These are phyloP conservation scores for Aureobasidium uvarum DNA, from an alignment of 2,329 filamentous ascomycete species.

Conservation along the genomic window DNA sequence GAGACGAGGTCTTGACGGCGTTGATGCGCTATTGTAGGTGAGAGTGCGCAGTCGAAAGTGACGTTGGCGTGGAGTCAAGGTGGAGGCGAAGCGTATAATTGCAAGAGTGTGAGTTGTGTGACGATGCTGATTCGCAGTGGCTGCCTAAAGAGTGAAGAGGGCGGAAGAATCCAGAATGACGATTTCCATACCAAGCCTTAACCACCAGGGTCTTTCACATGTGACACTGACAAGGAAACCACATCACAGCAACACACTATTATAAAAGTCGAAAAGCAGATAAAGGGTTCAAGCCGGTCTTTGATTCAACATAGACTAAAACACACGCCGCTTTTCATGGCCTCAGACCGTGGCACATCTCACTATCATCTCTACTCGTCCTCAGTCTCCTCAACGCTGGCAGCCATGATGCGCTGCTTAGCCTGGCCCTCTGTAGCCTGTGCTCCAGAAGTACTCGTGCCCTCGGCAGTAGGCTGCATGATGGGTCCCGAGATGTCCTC, in stretches of 20 bases:
- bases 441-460: not conserved
- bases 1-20: not conserved
- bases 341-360: not conserved
- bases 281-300: not conserved
- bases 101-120: too few species aligned
- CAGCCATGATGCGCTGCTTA: constrained; percentile 17
- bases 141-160: not conserved
- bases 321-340: not conserved
- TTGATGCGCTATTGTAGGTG: not conserved
- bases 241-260: not conserved
- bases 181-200: constrained; percentile 10
- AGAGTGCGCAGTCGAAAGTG: not conserved
- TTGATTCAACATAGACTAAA: not conserved
- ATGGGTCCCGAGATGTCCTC: constrained; percentile 19
- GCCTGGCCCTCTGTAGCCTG: constrained; percentile 9
- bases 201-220: constrained; percentile 17
- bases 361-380: constrained; percentile 7
- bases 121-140: too few species aligned
- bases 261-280: not conserved
- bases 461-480: constrained; percentile 11
- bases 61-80: not conserved
- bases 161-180: constrained; percentile 15
- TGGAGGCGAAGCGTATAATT: not conserved
- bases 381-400: constrained; percentile 23
- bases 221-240: not conserved